phyloP scores from a whole-genome alignment of 2,329 filamentous ascomycete genomes.

The Pseudogymnoascus sp. region DNA sequence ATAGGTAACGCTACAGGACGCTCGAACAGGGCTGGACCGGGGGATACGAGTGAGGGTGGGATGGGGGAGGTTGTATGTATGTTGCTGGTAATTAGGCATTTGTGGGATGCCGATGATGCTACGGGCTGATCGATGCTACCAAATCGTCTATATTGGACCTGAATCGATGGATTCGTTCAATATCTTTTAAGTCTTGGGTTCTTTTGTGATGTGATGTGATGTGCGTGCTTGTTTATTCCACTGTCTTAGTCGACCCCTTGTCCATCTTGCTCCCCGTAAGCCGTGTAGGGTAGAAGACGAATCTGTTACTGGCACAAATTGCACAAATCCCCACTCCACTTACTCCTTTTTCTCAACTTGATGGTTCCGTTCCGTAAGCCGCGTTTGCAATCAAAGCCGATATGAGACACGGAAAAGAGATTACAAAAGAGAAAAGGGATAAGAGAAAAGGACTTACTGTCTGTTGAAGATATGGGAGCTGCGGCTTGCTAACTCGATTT shows the following conservation, averaged over 20 bases:
- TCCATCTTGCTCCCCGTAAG: background rate
- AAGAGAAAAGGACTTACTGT: too few species aligned
- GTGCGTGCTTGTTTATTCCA: too few species aligned
- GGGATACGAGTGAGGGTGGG: background rate
- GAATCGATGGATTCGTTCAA: conserved; percentile 8
- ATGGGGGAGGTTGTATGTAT: background rate
- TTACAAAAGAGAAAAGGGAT: too few species aligned
- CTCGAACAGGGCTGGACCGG: background rate
- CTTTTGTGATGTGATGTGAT: background rate
- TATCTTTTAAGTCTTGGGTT: background rate
- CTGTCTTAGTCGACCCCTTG: too few species aligned
- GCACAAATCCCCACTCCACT: background rate
- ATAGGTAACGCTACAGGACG: conserved; percentile 1
- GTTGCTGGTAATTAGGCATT: conserved; percentile 6
- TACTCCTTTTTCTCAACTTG: background rate
- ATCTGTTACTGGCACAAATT: background rate
- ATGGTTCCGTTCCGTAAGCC: too few species aligned
- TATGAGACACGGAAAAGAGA: too few species aligned
- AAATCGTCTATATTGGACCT: background rate
- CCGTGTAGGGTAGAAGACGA: too few species aligned
- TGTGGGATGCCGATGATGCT: background rate
- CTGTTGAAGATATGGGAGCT: too few species aligned
- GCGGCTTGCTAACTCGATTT: too few species aligned
- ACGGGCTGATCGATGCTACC: background rate
- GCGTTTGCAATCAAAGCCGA: too few species aligned